Conservation (phyloP, 768 basidiomycete genomes). For the Gautieria morchelliformis region DNA sequence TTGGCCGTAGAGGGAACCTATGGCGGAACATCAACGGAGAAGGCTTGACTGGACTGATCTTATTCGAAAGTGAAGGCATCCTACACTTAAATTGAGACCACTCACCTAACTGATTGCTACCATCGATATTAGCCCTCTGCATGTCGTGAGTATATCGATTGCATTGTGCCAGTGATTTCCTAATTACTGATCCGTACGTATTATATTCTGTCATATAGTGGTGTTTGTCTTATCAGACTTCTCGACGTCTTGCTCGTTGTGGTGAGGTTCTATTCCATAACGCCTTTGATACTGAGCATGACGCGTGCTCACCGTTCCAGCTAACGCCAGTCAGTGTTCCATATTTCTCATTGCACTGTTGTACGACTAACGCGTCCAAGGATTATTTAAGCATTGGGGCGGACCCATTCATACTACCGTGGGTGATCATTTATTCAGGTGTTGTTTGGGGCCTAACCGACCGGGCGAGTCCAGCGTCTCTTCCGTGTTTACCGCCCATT, state of each 20-base stretch:
- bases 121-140: background rate
- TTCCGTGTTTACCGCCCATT: no score
- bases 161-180: background rate
- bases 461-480: no score
- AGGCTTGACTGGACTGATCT: background rate
- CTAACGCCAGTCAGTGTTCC: background rate
- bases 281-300: background rate
- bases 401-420: no score
- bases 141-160: background rate
- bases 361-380: no score
- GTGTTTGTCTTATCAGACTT: background rate
- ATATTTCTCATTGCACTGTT: no score
- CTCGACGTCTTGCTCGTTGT: background rate
- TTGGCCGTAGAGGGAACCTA: background rate
- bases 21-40: background rate
- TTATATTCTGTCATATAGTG: background rate
- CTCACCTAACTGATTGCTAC: background rate
- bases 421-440: no score
- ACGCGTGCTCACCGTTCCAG: background rate
- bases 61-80: background rate
- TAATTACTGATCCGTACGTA: no score
- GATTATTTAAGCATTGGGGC: no score
- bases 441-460: no score
- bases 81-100: background rate
- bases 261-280: background rate